These are phyloP conservation scores for Vinca major DNA, from an alignment of 305 asterid genomes.

Conservation along the genomic window DNA sequence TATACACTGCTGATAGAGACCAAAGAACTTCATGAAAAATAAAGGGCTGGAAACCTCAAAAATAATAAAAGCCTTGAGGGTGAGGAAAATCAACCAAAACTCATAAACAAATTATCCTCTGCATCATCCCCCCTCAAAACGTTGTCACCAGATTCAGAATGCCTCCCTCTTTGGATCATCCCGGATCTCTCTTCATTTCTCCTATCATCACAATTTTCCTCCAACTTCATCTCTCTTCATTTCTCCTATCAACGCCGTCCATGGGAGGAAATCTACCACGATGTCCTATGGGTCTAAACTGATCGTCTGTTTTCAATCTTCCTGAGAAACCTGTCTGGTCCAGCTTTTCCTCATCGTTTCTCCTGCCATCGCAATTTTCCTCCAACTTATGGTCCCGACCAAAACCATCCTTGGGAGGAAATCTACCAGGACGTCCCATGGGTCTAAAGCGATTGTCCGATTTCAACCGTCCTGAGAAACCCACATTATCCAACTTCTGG, in stretches of 20 bases:
- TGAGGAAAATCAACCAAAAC: too few species aligned
- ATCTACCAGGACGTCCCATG: slow-evolving; percentile 36
- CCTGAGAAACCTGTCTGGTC: slow-evolving; percentile 28
- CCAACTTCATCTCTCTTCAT: background rate
- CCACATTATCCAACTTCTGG: slow-evolving; percentile 19
- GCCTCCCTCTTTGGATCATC: slow-evolving; percentile 24
- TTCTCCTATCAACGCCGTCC: slow-evolving; percentile 25
- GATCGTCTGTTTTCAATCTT: slow-evolving; percentile 35
- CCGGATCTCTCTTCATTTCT: slow-evolving; percentile 32
- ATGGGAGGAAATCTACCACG: slow-evolving; percentile 37
- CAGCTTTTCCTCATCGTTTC: slow-evolving; percentile 27
- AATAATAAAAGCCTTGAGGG: too few species aligned
- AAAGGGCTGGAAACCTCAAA: too few species aligned
- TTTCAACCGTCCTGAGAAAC: slow-evolving; percentile 37
- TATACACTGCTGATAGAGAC: too few species aligned
- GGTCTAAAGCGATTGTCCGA: slow-evolving; percentile 38
- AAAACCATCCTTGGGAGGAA: slow-evolving; percentile 20
- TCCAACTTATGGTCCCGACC: slow-evolving; percentile 30
- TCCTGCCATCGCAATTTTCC: slow-evolving; percentile 30
- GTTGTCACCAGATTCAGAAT: slow-evolving; percentile 21
- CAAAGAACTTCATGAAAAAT: too few species aligned
- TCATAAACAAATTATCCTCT: slow-evolving; percentile 7
- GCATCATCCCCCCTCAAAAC: slow-evolving; percentile 21
- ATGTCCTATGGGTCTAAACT: slow-evolving; percentile 30
- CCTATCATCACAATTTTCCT: slow-evolving; percentile 31